Conservation (phyloP, 768 basidiomycete genomes). For the Panaeolus cyanescens region DNA sequence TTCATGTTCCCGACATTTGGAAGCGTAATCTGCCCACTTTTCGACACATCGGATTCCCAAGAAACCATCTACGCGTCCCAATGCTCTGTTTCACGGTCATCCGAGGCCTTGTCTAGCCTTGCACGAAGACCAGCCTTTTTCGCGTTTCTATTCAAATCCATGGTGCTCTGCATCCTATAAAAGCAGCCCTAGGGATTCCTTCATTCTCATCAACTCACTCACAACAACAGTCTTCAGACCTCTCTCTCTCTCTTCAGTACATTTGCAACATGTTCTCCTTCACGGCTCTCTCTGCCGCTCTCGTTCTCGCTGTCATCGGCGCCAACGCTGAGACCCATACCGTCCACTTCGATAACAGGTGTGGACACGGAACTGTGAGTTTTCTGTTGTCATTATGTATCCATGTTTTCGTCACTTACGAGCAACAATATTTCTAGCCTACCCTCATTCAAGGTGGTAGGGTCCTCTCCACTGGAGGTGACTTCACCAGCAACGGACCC, state of each 20-base stretch:
- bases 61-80: background rate
- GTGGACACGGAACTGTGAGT: conserved; percentile 32
- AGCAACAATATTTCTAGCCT: conserved; percentile 18
- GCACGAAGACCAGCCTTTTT: background rate
- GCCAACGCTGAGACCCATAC: conserved; percentile 34
- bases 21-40: background rate
- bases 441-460: conserved; percentile 29
- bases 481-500: conserved; percentile 23
- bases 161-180: background rate
- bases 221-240: background rate
- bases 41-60: background rate
- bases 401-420: background rate
- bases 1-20: background rate
- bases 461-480: conserved; percentile 32
- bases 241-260: background rate
- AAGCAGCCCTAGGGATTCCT: background rate
- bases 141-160: background rate
- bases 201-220: background rate
- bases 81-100: background rate
- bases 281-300: conserved; percentile 15
- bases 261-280: conserved; percentile 12
- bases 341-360: conserved; percentile 38
- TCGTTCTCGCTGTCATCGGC: conserved; percentile 18
- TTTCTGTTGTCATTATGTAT: background rate
- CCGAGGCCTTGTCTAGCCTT: background rate